A percentile compares a stretch with the other conserved stretches of the same genome.
Conservation (phyloP, 116 monocot species). For the Iris pallida region DNA sequence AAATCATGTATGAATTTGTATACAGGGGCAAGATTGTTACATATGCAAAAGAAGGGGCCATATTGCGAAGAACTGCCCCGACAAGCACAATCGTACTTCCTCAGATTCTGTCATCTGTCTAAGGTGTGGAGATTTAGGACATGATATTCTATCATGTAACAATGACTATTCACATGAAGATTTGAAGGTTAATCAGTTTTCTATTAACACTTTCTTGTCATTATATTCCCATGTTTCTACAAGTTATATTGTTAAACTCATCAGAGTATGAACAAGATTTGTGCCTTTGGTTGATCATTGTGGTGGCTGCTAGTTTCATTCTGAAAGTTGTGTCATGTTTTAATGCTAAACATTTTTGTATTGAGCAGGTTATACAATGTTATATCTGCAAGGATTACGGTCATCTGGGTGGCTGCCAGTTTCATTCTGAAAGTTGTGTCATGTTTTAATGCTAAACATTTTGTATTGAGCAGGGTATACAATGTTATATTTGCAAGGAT, state of each 20-base stretch:
- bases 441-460: background rate
- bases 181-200: constrained; percentile 44
- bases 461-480: constrained; percentile 59
- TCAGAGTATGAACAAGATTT: no score
- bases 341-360: background rate
- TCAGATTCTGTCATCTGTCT: constrained; percentile 53
- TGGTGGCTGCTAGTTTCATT: no score
- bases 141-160: constrained; percentile 74
- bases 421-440: background rate
- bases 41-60: constrained; percentile 84
- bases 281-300: no score
- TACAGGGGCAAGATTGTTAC: constrained; percentile 63
- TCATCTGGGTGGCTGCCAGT: constrained; percentile 48
- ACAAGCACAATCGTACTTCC: constrained; percentile 39
- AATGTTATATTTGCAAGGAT: constrained; percentile 76
- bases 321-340: no score
- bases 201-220: background rate
- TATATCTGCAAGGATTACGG: constrained; percentile 78
- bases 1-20: background rate
- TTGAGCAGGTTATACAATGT: constrained; percentile 72
- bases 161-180: constrained; percentile 66
- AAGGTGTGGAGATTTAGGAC: constrained; percentile 73
- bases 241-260: no score
- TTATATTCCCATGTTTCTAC: background rate
- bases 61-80: constrained; percentile 72